Evolutionary conservation across 805 yeast genomes (phyloP).

Genomic region (Metschnikowia shivogae): DNA sequence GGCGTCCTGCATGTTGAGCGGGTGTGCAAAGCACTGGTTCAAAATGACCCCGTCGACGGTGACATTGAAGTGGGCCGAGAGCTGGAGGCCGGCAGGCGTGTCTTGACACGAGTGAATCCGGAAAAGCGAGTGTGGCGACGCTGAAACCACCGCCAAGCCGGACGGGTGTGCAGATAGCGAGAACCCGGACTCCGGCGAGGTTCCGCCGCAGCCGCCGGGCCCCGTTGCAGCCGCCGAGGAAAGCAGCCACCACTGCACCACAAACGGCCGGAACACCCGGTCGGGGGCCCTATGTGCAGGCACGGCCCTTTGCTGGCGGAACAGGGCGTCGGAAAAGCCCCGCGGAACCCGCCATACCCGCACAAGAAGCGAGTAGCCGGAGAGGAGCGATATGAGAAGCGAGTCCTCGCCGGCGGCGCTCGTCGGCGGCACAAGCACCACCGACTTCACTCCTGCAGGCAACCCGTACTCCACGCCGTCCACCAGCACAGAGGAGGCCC

Average conservation of each 20-base stretch:
- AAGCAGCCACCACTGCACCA: conserved; percentile 49
- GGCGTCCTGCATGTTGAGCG: conserved; percentile 21
- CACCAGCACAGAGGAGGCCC: conserved; percentile 29
- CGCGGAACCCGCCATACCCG: conserved; percentile 37
- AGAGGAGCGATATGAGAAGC: conserved; percentile 34
- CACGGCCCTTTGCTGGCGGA: conserved; percentile 4
- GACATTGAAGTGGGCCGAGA: conserved; percentile 37
- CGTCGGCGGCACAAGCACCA: conserved; percentile 23
- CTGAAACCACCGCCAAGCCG: conserved; percentile 37
- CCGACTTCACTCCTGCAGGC: conserved; percentile 30
- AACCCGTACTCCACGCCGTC: conserved; percentile 28
- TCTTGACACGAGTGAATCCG: conserved; percentile 35
- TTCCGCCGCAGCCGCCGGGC: conserved; percentile 6
- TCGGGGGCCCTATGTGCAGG: conserved; percentile 11
- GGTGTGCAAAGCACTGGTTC: conserved; percentile 41
- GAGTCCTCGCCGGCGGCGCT: conserved; percentile 31
- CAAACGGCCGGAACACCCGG: conserved; percentile 36
- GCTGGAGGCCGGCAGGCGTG: conserved; percentile 35
- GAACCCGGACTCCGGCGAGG: conserved; percentile 19
- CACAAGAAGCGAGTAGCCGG: conserved; percentile 39
- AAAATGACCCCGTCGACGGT: conserved; percentile 39
- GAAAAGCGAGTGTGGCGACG: conserved; percentile 33
- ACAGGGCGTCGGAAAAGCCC: conserved; percentile 21
- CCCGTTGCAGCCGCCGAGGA: conserved; percentile 13
- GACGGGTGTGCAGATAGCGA: conserved; percentile 32